Evolutionary conservation across 2,329 filamentous ascomycete genomes (phyloP).

Genomic region (Apiospora rasikravindrae): DNA sequence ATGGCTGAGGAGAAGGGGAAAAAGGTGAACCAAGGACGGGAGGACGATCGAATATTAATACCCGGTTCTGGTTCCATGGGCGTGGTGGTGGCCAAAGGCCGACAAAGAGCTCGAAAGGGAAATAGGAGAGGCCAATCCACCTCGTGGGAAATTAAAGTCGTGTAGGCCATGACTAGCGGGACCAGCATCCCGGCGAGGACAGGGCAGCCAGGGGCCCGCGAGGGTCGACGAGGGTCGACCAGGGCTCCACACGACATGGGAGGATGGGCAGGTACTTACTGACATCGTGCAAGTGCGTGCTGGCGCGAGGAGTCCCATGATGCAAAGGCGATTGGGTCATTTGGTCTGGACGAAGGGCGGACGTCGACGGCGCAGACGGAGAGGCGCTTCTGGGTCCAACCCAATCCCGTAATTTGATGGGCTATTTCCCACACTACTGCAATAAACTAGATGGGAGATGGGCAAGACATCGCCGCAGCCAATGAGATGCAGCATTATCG

Average conservation of each 20-base stretch:
- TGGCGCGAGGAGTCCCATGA: background rate
- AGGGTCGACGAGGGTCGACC: too few relatives aligned
- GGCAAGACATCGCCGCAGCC: background rate
- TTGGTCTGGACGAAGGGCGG: background rate
- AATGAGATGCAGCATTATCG: background rate
- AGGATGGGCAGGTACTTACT: background rate
- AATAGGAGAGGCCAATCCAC: constrained; percentile 11
- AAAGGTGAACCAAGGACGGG: constrained; percentile 32
- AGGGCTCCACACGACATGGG: background rate
- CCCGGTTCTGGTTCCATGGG: background rate
- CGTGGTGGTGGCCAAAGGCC: background rate
- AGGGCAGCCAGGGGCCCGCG: background rate
- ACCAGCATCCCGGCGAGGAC: background rate
- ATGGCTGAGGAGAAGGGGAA: constrained; percentile 48
- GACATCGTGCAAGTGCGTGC: background rate
- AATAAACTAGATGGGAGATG: background rate
- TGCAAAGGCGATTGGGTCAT: constrained; percentile 1
- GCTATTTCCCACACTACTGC: background rate
- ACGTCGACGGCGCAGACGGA: background rate
- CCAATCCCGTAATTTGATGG: background rate
- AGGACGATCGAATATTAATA: constrained; percentile 56
- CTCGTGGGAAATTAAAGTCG: constrained; percentile 15
- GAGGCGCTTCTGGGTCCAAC: constrained; percentile 2
- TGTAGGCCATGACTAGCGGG: constrained; percentile 11
- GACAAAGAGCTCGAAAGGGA: background rate